Evolutionary conservation across 2,329 filamentous ascomycete genomes (phyloP).

Genomic region (Verticillium zaregamsianum): DNA sequence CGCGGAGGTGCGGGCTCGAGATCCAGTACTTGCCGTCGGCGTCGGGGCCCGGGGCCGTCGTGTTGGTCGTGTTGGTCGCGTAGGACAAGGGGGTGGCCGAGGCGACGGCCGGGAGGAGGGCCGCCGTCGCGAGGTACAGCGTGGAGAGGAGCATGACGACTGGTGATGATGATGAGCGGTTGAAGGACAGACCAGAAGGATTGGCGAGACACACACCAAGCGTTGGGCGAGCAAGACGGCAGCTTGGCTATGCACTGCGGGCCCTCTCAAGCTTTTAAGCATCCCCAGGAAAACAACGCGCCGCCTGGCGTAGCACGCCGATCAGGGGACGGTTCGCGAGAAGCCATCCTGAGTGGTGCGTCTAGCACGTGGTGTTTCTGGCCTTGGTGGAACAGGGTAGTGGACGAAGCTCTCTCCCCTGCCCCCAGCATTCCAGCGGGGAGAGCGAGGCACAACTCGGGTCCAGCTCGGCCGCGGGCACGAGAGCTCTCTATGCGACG

Average conservation of each 20-base stretch:
- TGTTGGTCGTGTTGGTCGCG: constrained; percentile 12
- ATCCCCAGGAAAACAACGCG: neutral
- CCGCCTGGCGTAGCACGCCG: neutral
- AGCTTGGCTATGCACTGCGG: neutral
- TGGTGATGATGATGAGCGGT: neutral
- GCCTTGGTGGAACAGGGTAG: neutral
- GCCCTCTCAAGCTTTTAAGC: neutral
- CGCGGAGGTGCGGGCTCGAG: constrained; percentile 60
- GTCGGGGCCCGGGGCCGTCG: constrained; percentile 38
- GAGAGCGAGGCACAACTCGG: neutral
- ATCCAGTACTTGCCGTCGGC: constrained; percentile 69
- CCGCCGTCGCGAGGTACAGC: constrained; percentile 7
- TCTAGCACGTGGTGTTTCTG: neutral
- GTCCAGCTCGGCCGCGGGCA: neutral
- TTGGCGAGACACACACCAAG: neutral
- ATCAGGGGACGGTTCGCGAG: neutral
- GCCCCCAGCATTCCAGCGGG: neutral
- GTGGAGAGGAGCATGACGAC: constrained; percentile 7
- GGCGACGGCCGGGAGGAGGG: constrained; percentile 21
- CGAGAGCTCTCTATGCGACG: neutral
- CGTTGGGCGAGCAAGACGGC: neutral
- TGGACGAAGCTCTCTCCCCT: neutral
- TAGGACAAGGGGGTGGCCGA: constrained; percentile 7
- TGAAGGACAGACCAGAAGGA: neutral
- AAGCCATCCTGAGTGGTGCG: neutral